Evolutionary conservation across 2,329 filamentous ascomycete species (phyloP), one percentile per base, ranked within the genome.

Genomic region (Plectosphaerella sp.): DNA sequence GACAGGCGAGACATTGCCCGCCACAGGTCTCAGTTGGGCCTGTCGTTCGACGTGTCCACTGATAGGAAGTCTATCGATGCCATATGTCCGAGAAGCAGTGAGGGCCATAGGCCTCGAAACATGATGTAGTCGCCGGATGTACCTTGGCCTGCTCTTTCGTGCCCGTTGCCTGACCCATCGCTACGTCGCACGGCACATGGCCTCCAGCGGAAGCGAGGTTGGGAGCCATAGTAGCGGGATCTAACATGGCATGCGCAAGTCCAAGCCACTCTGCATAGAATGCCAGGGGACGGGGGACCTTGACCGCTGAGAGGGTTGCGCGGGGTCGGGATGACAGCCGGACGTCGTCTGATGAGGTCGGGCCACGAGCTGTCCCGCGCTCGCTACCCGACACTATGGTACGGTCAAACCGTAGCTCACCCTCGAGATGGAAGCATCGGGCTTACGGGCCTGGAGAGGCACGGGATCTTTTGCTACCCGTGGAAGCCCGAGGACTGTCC

Each of bases 321-420:
- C 37, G 37, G 37, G 37, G 37, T 39, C 16, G 37, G 16, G 37
- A 18, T n/a, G 16, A 39, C 37, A 39, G 37, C 37, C 28, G 41
- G n/a, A 43, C 11, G 7, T 18, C n/a, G 18, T 43, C 5, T 43
- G 41, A 18, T 43, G n/a, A 7, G 6, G n/a, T 43, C 41, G 5
- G 16, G 18, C 41, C 41, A 33, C 28, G 28, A 33, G 28, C 28
- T 33, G 28, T 33, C 28, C 28, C 28, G 28, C 28, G 28, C 8
- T 33, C 48, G 14, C 48, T 49, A 49, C 48, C 48, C 48, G 48
- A 49, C 24, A 28, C 24, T 49, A 12, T 49, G 48, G 48, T 35
- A 33, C 24, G 16, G 22, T 24, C 16, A 46, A 28, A 33, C 7
- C 37, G 18, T n/a, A 9, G 37, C 8, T n/a, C 37, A 39, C 4